These are phyloP conservation scores for Cryptococcus sp. DNA, from an alignment of 1,284 basidiomycete species.

Conservation along the genomic window DNA sequence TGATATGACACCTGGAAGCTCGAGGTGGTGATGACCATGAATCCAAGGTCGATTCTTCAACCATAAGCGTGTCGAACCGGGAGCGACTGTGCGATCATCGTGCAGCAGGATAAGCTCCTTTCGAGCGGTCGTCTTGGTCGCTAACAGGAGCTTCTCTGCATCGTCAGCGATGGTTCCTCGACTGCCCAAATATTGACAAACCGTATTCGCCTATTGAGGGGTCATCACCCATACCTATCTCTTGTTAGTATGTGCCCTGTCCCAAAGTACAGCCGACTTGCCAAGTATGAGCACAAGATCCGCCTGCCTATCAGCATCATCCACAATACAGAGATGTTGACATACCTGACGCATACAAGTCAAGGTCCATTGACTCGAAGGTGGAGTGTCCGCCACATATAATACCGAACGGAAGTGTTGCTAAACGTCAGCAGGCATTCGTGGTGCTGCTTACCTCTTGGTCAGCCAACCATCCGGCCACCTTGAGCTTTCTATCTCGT, in stretches of 20 bases:
- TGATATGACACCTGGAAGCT: slow-evolving; percentile 52
- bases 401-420: slow-evolving; percentile 84
- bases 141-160: slow-evolving; percentile 69
- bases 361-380: slow-evolving; percentile 91
- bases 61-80: slow-evolving; percentile 94
- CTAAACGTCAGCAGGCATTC: slow-evolving; percentile 5
- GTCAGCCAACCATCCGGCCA: slow-evolving; percentile 87
- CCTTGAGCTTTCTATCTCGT: slow-evolving; percentile 65
- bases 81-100: slow-evolving; percentile 78
- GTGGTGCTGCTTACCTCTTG: slow-evolving; percentile 55
- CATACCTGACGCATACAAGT: slow-evolving; percentile 86
- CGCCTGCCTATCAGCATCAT: slow-evolving; percentile 53
- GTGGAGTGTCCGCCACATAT: slow-evolving; percentile 89
- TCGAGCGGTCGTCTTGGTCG: slow-evolving; percentile 92
- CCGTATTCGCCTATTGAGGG: slow-evolving; percentile 75
- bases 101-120: slow-evolving; percentile 95
- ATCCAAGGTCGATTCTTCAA: slow-evolving; percentile 91
- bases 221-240: slow-evolving; percentile 76
- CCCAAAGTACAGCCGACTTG: slow-evolving; percentile 13
- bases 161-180: slow-evolving; percentile 17
- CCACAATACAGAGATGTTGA: background rate
- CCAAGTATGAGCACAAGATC: slow-evolving; percentile 95
- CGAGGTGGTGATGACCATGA: slow-evolving; percentile 42
- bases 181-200: slow-evolving; percentile 1
- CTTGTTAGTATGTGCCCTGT: background rate